These are phyloP conservation scores for Paecilomyces fulvus DNA, from an alignment of 2,329 filamentous ascomycete genomes.

Conservation along the genomic window DNA sequence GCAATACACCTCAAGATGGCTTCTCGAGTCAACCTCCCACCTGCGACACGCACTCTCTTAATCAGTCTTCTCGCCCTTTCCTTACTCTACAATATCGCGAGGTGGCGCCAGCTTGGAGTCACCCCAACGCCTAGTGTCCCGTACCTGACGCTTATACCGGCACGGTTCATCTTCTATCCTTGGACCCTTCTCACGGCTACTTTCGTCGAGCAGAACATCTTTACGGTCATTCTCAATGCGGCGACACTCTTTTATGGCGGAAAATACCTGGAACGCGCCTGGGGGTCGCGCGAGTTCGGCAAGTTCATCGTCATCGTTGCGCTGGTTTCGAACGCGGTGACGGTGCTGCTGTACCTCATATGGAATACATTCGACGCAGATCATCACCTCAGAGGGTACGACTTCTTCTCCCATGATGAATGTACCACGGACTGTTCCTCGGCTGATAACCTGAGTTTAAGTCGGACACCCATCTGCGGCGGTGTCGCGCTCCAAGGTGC, in stretches of 20 bases:
- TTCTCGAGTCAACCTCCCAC: constrained; percentile 81
- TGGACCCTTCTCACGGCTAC: constrained; percentile 87
- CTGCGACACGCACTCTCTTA: constrained; percentile 76
- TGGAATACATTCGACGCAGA: constrained; percentile 57
- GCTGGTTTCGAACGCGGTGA: constrained; percentile 70
- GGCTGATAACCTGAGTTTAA: constrained; percentile 34
- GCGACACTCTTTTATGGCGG: constrained; percentile 84
- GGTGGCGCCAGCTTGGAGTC: constrained; percentile 61
- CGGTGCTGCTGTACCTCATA: constrained; percentile 64
- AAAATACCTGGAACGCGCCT: constrained; percentile 89
- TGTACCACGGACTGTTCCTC: constrained; percentile 10
- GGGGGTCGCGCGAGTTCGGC: constrained; percentile 83
- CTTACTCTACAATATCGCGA: constrained; percentile 61
- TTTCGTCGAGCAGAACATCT: constrained; percentile 86
- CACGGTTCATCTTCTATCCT: constrained; percentile 74
- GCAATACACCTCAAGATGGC: constrained; percentile 50
- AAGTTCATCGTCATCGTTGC: constrained; percentile 77
- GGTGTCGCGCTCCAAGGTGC: constrained; percentile 83
- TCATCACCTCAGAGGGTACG: constrained; percentile 28
- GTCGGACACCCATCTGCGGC: constrained; percentile 74
- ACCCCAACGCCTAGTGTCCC: constrained; percentile 59
- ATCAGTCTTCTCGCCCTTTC: constrained; percentile 68
- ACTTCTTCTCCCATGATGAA: constrained; percentile 12
- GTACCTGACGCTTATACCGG: constrained; percentile 80
- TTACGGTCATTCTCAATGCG: constrained; percentile 70